phyloP scores from a whole-genome alignment of 1,139 yeast genomes.

The Sugiyamaella paludigena region DNA sequence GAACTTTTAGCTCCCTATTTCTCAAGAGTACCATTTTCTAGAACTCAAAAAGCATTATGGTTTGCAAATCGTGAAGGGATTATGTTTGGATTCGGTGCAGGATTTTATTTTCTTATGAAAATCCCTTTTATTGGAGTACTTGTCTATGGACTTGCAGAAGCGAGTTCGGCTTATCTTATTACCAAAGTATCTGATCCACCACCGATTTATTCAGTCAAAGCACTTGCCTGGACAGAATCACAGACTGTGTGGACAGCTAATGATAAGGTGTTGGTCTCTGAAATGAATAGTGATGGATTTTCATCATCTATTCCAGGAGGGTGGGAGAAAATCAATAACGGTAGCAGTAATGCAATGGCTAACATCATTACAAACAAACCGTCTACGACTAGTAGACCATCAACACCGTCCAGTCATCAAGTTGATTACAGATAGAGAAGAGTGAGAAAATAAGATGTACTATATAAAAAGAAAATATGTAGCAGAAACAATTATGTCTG shows the following conservation, averaged over 20 bases:
- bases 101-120: slow-evolving; percentile 46
- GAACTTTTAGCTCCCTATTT: slow-evolving; percentile 56
- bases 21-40: slow-evolving; percentile 46
- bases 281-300: slow-evolving; percentile 11
- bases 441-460: too few relatives aligned
- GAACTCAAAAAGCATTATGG: slow-evolving; percentile 52
- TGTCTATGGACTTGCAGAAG: slow-evolving; percentile 55
- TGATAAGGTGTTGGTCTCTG: slow-evolving; percentile 1
- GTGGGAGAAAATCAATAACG: too few relatives aligned
- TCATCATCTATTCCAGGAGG: slow-evolving; percentile 9
- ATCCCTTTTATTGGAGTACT: slow-evolving; percentile 50
- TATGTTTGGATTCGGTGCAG: slow-evolving; percentile 57
- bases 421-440: too few relatives aligned
- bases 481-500: too few relatives aligned
- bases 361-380: too few relatives aligned
- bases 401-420: too few relatives aligned
- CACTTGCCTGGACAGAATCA: slow-evolving; percentile 29
- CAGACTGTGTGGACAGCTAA: slow-evolving; percentile 22
- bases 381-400: too few relatives aligned
- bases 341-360: too few relatives aligned
- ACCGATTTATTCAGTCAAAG: slow-evolving; percentile 37
- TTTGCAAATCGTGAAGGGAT: slow-evolving; percentile 55
- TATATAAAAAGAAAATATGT: too few relatives aligned
- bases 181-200: slow-evolving; percentile 55
- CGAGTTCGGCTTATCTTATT: slow-evolving; percentile 53